Percentiles rank a stretch among this genome's conserved stretches.
Conservation (phyloP, 2,329 filamentous ascomycete genomes). For the Scopulariopsis brevicaulis region DNA sequence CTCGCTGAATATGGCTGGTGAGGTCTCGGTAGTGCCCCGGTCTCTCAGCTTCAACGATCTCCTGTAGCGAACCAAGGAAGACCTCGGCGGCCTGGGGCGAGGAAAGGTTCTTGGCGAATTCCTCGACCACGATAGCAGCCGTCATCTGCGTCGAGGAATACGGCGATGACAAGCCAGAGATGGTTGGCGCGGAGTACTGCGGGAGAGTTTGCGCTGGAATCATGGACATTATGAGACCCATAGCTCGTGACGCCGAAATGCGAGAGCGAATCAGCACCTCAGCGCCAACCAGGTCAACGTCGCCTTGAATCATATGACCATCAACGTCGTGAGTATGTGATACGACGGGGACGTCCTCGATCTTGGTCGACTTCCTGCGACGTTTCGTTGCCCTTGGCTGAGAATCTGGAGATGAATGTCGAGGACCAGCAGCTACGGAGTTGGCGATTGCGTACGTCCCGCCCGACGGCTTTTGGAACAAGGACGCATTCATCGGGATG, state of each 20-base stretch:
- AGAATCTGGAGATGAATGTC: conserved; percentile 39
- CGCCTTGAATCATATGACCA: conserved; percentile 94
- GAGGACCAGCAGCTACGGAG: conserved; percentile 30
- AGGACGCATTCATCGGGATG: conserved; percentile 77
- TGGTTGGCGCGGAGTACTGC: conserved; percentile 52
- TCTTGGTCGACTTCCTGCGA: conserved; percentile 74
- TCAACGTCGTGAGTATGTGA: conserved; percentile 89
- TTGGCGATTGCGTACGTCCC: conserved; percentile 56
- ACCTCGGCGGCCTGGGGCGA: conserved; percentile 34
- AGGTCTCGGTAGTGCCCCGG: conserved; percentile 81
- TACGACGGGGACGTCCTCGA: conserved; percentile 52
- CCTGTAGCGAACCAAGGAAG: conserved; percentile 55
- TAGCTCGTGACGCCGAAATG: conserved; percentile 73
- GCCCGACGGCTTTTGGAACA: conserved; percentile 92
- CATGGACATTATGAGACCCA: conserved; percentile 71
- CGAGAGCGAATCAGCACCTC: conserved; percentile 84
- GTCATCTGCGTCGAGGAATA: conserved; percentile 81
- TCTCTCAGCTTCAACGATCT: conserved; percentile 70
- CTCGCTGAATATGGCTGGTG: conserved; percentile 79
- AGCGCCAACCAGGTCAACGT: conserved; percentile 85
- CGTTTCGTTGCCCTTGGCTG: conserved; percentile 60
- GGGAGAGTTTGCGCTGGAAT: conserved; percentile 55
- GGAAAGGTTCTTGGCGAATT: conserved; percentile 56
- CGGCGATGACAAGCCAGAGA: conserved; percentile 57
- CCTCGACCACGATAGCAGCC: conserved; percentile 74